Percentiles rank a stretch among this genome's conserved stretches.
Conservation (phyloP, 768 basidiomycete genomes). For the Collybia sordida region DNA sequence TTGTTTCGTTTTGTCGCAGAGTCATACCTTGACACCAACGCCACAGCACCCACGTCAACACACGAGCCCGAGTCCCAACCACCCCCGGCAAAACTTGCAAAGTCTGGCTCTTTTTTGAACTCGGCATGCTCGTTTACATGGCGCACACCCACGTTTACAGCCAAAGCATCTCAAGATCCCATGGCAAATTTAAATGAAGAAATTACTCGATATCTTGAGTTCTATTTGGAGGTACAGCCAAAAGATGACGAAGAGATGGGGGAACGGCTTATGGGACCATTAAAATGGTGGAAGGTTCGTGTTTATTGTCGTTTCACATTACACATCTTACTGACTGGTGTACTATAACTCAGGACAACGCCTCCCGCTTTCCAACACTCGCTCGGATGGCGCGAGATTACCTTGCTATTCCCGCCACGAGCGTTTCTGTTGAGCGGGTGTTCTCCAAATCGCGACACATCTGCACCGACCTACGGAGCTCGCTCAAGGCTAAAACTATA, state of each 20-base stretch:
- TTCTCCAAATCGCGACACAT: slow-evolving; percentile 23
- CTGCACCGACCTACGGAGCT: slow-evolving; percentile 15
- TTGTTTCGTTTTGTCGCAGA: not conserved
- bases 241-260: slow-evolving; percentile 2
- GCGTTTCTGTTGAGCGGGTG: slow-evolving; percentile 20
- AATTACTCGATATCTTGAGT: slow-evolving; percentile 1
- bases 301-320: too few relatives aligned
- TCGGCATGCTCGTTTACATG: not conserved
- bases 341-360: not conserved
- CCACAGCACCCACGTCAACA: not conserved
- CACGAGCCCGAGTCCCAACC: not conserved
- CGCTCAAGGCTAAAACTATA: slow-evolving; percentile 18
- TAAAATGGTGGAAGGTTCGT: too few relatives aligned
- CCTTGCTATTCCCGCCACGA: slow-evolving; percentile 18
- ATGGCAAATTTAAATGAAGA: not conserved
- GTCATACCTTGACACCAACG: not conserved
- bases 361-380: not conserved
- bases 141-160: not conserved
- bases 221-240: slow-evolving; percentile 7
- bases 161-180: too few relatives aligned
- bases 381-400: not conserved
- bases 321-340: too few relatives aligned
- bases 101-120: slow-evolving; percentile 3
- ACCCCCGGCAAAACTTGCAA: not conserved
- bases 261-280: not conserved